Evolutionary conservation across 495 filamentous ascomycete genomes (phyloP).

Genomic region (Pseudoneurospora amorphoporcata): DNA sequence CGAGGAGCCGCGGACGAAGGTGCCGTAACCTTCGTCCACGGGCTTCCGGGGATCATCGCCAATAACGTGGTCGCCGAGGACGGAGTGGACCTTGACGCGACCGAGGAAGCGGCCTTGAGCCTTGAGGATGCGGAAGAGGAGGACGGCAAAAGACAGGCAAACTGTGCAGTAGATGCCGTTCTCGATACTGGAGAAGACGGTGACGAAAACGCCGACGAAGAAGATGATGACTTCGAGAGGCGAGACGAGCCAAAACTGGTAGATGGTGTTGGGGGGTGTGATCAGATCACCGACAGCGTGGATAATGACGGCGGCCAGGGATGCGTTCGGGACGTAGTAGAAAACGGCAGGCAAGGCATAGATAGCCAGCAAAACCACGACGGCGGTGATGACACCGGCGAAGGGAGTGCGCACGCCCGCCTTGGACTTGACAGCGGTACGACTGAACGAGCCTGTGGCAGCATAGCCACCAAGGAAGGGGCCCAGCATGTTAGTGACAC

Average conservation of each 20-base stretch:
- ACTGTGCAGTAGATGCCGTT: conserved; percentile 88
- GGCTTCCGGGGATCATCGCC: conserved; percentile 36
- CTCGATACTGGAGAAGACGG: conserved; percentile 80
- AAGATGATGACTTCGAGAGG: conserved; percentile 89
- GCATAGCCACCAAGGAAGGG: conserved; percentile 94
- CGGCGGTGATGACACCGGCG: conserved; percentile 80
- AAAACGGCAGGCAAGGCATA: conserved; percentile 88
- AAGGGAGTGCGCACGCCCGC: conserved; percentile 91
- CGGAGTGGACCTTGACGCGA: conserved; percentile 78
- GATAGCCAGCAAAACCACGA: conserved; percentile 87
- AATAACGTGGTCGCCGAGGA: conserved; percentile 73
- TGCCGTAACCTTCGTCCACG: conserved; percentile 34
- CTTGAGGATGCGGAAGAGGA: conserved; percentile 78
- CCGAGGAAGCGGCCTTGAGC: conserved; percentile 83
- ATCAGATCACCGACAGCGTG: conserved; percentile 94
- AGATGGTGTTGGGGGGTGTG: conserved; percentile 85
- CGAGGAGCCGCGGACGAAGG: conserved; percentile 26
- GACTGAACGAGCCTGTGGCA: conserved; percentile 92
- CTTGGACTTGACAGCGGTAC: conserved; percentile 97
- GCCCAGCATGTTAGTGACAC: conserved; percentile 80
- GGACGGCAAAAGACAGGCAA: conserved; percentile 59
- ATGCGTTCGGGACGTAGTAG: conserved; percentile 83
- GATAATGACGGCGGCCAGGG: conserved; percentile 90
- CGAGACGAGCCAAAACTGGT: conserved; percentile 91
- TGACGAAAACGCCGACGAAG: conserved; percentile 87